A percentile compares a stretch with the other conserved stretches of the same genome.
Conservation (phyloP, 352 stramenopile species). For the Blastocystis sp. region DNA sequence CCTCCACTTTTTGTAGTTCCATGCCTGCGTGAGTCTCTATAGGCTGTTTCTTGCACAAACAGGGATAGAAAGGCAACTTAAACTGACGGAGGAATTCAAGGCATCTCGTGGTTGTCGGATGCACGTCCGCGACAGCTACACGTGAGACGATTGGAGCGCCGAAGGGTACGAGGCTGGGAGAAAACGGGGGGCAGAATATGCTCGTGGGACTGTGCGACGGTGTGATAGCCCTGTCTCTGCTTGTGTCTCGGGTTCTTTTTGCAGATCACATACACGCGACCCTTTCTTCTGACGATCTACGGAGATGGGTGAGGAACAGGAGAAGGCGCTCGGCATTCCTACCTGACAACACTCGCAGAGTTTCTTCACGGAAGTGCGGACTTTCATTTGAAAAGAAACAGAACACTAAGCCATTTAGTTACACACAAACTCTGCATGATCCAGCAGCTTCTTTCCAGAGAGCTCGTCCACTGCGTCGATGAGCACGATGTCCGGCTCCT, state of each 20-base stretch:
- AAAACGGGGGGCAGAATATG: background rate
- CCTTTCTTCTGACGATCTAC: constrained; percentile 80
- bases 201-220: constrained; percentile 72
- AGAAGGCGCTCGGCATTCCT: background rate
- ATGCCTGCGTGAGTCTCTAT: constrained; percentile 46
- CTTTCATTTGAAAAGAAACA: constrained; percentile 77
- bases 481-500: background rate
- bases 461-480: background rate
- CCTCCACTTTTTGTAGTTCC: constrained; percentile 63
- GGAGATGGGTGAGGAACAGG: background rate
- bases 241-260: constrained; percentile 85
- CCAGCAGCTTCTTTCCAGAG: background rate
- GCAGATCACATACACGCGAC: constrained; percentile 85
- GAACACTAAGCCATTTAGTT: background rate
- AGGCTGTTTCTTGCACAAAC: constrained; percentile 18
- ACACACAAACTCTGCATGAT: background rate
- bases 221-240: constrained; percentile 84
- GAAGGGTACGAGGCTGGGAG: background rate
- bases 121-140: background rate
- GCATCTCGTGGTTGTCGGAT: constrained; percentile 4
- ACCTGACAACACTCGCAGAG: constrained; percentile 83
- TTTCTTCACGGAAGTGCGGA: constrained; percentile 83
- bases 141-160: background rate
- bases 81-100: constrained; percentile 44
- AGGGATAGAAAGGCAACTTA: constrained; percentile 40